Base-by-base conservation (phyloP, 768 basidiomycete species). In the Amanita molliuscula region DNA sequence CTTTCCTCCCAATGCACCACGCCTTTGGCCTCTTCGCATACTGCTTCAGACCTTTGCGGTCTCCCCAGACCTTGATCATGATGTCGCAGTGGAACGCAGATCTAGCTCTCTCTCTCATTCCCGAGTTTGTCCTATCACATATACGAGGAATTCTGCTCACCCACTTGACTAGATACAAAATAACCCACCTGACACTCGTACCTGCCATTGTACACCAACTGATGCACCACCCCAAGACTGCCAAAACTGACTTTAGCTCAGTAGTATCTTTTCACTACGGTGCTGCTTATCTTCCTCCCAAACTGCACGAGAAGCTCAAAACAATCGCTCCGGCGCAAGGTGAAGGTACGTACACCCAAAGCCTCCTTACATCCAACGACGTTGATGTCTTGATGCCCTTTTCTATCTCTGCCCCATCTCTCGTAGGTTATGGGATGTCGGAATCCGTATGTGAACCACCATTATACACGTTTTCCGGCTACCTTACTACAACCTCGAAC, bases 1-100 rank as follows among this genome's bases (percentile, higher is more conserved):
- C 71, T 0, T 79, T 80, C 53, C 64, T 89, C 1, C 87, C 87
- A 0, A 67, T 88, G 33, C 78, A 85, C 54, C 87, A 89, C 55
- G 65, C 72, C 1, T 85, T 77, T 55, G 88, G 76, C 1, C 66
- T 85, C n/a, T 75, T 82, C 48, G 47, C 64, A 1, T 71, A 73
- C 52, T 62, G 66, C 8, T 74, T 87, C 59, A 73, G 76, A 16
- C 53, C 67, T 0, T 72, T 79, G 46, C 55, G 76, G 11, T n/a
- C 56, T 0, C 80, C 75, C 0, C 48, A 53, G 6, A 82, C 83
- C 0, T 46, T 72, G 2, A 62, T 86, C 10, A 61, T 87, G 37
- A 59, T 87, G n/a, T 69, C 76, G 0, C 71, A 68, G 50, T 89
- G 85, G 84, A 71, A 79, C 52, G 61, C 15, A 6, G 49, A 50